Base-by-base conservation (phyloP, 371 early-diverging fungal species). In the Capillidium heterosporum region DNA sequence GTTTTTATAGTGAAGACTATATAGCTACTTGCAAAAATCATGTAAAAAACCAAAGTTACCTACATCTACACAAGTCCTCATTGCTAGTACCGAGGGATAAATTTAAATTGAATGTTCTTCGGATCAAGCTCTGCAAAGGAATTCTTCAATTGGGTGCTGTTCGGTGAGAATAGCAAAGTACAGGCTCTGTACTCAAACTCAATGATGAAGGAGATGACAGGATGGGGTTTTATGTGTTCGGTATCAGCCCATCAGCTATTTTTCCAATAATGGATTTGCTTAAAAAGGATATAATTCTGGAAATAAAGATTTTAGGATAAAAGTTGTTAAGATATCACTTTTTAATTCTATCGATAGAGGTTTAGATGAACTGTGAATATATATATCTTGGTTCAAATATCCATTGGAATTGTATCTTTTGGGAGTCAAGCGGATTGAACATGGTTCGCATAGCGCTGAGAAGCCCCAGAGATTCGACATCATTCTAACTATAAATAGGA, bases 161-260 rank as follows among this genome's bases (percentile, higher is more conserved):
- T 84, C 0, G 85, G 87, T 60, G 59, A 71, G 8, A 65, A 80
- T 13, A 90, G 82, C 0, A 67, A 67, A 26, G 87, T 89, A 0
- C 80, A 80, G 55, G 91, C 82, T 2, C 62, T 93, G 35, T 93
- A 92, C 92, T 67, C 87, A 53, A 78, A 77, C 21, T 87, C n/a
- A 87, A 86, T 23, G 89, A 88, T 48, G 74, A 78, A 42, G 82
- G 77, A 48, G 62, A 64, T 50, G 60, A 62, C 21, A 83, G 82
- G 0, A 84, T 84, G 57, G 81, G 74, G 43, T 81, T 82, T 65
- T 87, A 87, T 61, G 78, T 82, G 60, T 67, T 87, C 21, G 90
- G 90, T 27, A 59, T 85, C 10, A 74, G 80, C 48, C 74, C 80
- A n/a, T 74, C n/a, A n/a, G 67, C 75, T 17, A 65, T 84, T 13